Base-by-base conservation (phyloP, 2,329 filamentous ascomycete genomes). In the Pyricularia pennisetigena region DNA sequence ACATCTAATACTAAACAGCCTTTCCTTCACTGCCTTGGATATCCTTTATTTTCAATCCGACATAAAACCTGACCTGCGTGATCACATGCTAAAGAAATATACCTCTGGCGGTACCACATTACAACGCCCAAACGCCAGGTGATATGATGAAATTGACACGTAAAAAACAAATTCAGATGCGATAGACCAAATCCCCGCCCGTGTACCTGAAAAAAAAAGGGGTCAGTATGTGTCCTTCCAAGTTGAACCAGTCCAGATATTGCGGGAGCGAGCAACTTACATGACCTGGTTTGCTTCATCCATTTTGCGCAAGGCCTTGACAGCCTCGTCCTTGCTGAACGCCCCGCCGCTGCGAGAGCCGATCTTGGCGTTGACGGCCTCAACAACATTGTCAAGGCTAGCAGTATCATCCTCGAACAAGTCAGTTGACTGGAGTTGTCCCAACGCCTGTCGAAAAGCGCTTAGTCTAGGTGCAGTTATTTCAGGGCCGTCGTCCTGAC, bases 321-420 rank as follows among this genome's bases (percentile, higher is more conserved):
- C 81, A 0, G 91, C 92, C 79, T 99, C 95, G 0, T 81, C 82
- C 54, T 84, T 84, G 29, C 82, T 84, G 79, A 97, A 99, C 54
- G 83, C 79, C 8, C 85, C 85, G 4, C 84, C 84, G 29, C 80
- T 76, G 2, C 79, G 73, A 61, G 79, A 74, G 16, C 85, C 83
- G 64, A 97, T 73, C 73, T 88, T 87, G 4, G 81, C 81, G 76
- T 99, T 99, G 66, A 99, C 91, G 9, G 91, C 91, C 3, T 84
- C 84, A 23, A 97, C 84, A 35, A 99, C 84, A 29, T 86, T 86
- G 70, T 88, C 86, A 1, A 97, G 85, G 70, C 90, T 85, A 16
- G 93, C 93, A 23, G 89, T 88, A 74, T 98, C 95, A 70, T 96
- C 92, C 35, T 89, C 87, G 76, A 99, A 99, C n/a, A 99, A 78